These are phyloP conservation scores for Fusarium scirpi DNA, from an alignment of 2,329 filamentous ascomycete genomes.

Conservation along the genomic window DNA sequence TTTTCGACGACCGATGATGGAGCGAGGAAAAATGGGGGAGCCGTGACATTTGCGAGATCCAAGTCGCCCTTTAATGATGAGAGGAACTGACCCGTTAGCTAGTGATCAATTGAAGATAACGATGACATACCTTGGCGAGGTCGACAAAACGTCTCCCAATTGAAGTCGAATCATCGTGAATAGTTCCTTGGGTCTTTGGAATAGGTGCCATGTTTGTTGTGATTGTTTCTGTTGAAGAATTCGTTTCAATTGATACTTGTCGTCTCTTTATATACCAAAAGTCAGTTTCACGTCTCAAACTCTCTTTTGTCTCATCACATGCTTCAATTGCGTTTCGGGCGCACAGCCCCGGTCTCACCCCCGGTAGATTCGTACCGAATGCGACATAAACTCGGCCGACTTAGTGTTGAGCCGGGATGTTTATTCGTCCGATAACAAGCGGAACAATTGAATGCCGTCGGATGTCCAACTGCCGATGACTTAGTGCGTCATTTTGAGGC, in stretches of 20 bases:
- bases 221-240: not conserved
- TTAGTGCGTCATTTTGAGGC: constrained; percentile 4
- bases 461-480: constrained; percentile 19
- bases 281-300: not conserved
- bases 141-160: constrained; percentile 34
- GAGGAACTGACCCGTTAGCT: constrained; percentile 29
- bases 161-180: constrained; percentile 32
- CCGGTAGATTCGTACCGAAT: not conserved
- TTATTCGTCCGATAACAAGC: constrained; percentile 3
- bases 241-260: not conserved
- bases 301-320: constrained; percentile 15
- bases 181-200: constrained; percentile 19
- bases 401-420: constrained; percentile 1
- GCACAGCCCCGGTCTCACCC: constrained; percentile 11
- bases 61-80: constrained; percentile 54
- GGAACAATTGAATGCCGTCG: constrained; percentile 15
- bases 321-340: constrained; percentile 30
- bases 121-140: constrained; percentile 33
- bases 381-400: constrained; percentile 6
- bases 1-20: constrained; percentile 64
- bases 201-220: constrained; percentile 12
- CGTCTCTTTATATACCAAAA: constrained; percentile 4
- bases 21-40: constrained; percentile 62
- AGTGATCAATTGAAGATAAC: not conserved
- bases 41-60: constrained; percentile 65